Base-by-base conservation (phyloP, 2,329 filamentous ascomycete genomes). In the Fusarium chlamydosporum region DNA sequence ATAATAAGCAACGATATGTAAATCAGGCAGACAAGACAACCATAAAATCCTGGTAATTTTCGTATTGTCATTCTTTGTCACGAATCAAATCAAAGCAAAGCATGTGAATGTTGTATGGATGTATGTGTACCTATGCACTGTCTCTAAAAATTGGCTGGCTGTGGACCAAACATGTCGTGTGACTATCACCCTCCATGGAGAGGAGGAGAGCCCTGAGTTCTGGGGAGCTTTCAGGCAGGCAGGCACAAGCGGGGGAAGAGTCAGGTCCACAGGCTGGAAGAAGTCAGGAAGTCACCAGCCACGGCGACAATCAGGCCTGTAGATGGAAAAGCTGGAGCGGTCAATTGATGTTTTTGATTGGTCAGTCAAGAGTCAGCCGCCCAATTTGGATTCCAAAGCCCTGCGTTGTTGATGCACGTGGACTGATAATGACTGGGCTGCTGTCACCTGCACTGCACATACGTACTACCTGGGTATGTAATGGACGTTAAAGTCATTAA, bases 331-430 rank as follows among this genome's bases (percentile, higher is more conserved):
- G 51, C 52, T 56, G 59, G 48, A 53, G 66, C 52, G 35, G 43
- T 47, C 66, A 69, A 69, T 69, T 69, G 66, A 45, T 27, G 31
- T 8, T 38, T 54, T 7, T 63, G 35, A 70, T 69, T 69, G 66
- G 66, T 11, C 15, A 10, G 12, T 7, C 12, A 35, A 38, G 52
- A 63, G 66, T 69, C 66, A 69, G 61, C 61, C 61, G 61, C 61
- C 33, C 63, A 58, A 53, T 18, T 63, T 52, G 33, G 54, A 26
- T 26, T 40, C 45, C 20, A 18, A 41, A 40, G 56, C 26, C 58
- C 47, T 60, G 57, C 57, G 37, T 51, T 62, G 54, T 46, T 15
- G 37, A 57, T 56, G 65, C 61, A 69, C 55, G 55, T 55, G 66
- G 61, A 61, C 55, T n/a, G 48, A 55, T 46, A 35, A 37, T 41